A percentile compares a stretch with the other conserved stretches of the same genome.
These are phyloP conservation scores for Spinellus fusiger DNA, from an alignment of 192 early-diverging fungal species.

Conservation along the genomic window DNA sequence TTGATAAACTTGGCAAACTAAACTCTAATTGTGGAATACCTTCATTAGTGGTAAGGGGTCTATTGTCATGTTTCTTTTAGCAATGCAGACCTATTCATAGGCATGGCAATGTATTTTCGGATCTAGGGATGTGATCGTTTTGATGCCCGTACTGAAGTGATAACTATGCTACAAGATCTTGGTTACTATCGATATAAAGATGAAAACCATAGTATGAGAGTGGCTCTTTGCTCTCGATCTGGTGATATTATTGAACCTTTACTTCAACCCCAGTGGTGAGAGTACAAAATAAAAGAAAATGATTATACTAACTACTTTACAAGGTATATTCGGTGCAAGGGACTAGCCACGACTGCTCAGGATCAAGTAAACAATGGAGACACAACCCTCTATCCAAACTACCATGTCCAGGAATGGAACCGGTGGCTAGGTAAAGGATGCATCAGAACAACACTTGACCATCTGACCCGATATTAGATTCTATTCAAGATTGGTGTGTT, in stretches of 20 bases:
- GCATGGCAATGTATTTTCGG: neutral
- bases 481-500: conserved; percentile 95
- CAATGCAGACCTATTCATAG: too few relatives aligned
- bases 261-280: conserved; percentile 90
- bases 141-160: conserved; percentile 68
- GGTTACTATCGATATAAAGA: conserved; percentile 70
- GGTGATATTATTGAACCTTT: conserved; percentile 94
- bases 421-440: conserved; percentile 87
- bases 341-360: conserved; percentile 65
- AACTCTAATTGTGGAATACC: conserved; percentile 66
- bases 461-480: conserved; percentile 31
- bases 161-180: conserved; percentile 55
- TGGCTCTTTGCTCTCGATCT: conserved; percentile 69
- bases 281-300: neutral
- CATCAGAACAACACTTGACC: too few relatives aligned
- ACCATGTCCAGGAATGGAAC: conserved; percentile 79
- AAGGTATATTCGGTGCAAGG: conserved; percentile 77
- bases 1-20: conserved; percentile 79
- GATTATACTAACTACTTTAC: neutral
- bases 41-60: conserved; percentile 37
- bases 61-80: too few relatives aligned
- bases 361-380: conserved; percentile 56
- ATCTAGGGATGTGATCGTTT: conserved; percentile 76
- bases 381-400: conserved; percentile 65
- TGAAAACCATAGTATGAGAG: conserved; percentile 73